phyloP scores from a whole-genome alignment of 805 yeast species.

The Starmerella gropengiesseri region DNA sequence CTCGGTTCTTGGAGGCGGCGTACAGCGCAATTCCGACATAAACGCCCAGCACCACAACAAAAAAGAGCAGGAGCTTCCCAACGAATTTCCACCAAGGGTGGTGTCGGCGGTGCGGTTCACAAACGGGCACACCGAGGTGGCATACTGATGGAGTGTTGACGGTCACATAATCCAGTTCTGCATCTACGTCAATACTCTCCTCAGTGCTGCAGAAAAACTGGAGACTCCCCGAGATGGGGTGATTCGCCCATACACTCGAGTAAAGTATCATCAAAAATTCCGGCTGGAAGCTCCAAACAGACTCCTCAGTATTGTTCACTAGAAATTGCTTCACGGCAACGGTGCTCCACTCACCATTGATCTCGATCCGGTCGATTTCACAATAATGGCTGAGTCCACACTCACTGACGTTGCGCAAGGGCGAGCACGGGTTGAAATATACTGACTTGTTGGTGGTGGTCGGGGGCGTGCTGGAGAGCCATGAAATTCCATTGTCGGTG shows the following conservation, averaged over 20 bases:
- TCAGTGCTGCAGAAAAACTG: constrained; percentile 6
- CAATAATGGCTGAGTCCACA: constrained; percentile 71
- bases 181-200: constrained; percentile 22
- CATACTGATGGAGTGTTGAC: no score
- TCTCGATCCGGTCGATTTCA: constrained; percentile 49
- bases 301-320: no score
- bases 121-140: no score
- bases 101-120: no score
- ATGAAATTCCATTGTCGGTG: constrained; percentile 24
- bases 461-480: constrained; percentile 61
- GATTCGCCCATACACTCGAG: constrained; percentile 61
- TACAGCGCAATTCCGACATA: not conserved
- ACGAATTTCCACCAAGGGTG: no score
- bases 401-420: constrained; percentile 29
- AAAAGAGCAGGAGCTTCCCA: no score
- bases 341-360: constrained; percentile 36
- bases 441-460: constrained; percentile 50
- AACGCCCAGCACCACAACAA: not conserved
- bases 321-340: no score
- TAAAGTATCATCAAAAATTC: no score
- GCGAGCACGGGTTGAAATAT: constrained; percentile 62
- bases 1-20: not conserved
- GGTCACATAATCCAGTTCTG: constrained; percentile 21
- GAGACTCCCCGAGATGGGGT: constrained; percentile 29
- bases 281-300: no score